Evolutionary conservation across 805 yeast genomes (phyloP), one percentile per base, ranked within the genome.

Genomic region (Lipomyces mesembrius): DNA sequence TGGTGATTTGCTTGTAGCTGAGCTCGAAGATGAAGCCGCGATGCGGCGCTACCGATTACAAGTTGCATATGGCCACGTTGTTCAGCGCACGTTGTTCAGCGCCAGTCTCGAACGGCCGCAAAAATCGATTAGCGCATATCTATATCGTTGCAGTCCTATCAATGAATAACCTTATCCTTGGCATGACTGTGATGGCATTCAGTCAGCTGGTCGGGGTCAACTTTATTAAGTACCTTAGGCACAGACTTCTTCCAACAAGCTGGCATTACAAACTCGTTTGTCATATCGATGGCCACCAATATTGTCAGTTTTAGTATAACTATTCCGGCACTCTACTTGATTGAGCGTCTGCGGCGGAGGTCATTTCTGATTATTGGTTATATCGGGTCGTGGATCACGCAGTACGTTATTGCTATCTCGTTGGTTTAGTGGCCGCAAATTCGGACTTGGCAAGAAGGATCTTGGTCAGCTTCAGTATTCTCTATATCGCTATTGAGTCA

Each of bases 191-290:
- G 32, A 96, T 91, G 77, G 88, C 91, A n/a, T 81, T 91, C 75
- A 97, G 92, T 78, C 98, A 93, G 79, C 87, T 91, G 74, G 86
- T 96, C 8, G 98, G 98, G 61, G 88, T 92, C 68, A 92, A 92
- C 79, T 92, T 92, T 74, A 89, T 92, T 67, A 91, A 92, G 75
- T 93, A 92, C 79, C 93, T 88, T 77, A n/a, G 95, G 97, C 57
- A 92, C 94, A 25, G 84, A 88, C 72, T 91, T 92, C 78, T 91
- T 93, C 77, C 84, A 62, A 82, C 79, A 67, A 83, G 92, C 2
- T 95, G 97, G 54, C 75, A 76, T 83, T 64, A 74, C 83, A 64
- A 83, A 86, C 74, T 88, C 89, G 63, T 92, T 90, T 77, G 75
- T 90, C 61, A 87, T 90, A 75, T 89, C 95, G 7, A 84, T 92